These are phyloP conservation scores for Halenospora varia DNA, from an alignment of 495 filamentous ascomycete species.

Conservation along the genomic window DNA sequence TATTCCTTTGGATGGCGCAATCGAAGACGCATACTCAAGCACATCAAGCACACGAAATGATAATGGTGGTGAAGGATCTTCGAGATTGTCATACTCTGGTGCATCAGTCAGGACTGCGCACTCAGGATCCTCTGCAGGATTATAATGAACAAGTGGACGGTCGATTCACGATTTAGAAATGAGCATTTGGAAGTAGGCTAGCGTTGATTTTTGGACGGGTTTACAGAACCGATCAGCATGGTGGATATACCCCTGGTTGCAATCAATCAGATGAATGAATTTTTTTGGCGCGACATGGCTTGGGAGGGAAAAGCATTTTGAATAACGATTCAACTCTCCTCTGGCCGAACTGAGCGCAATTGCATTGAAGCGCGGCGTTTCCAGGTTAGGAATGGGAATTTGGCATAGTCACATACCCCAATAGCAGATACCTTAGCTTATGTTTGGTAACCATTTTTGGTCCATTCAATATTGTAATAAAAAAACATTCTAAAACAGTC, in stretches of 20 bases:
- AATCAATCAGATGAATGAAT: constrained; percentile 2
- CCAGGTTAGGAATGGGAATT: background rate
- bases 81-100: background rate
- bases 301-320: background rate
- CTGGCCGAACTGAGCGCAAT: background rate
- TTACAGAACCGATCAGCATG: background rate
- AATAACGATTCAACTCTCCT: background rate
- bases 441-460: background rate
- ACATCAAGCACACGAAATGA: background rate
- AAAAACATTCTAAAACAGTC: background rate
- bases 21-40: background rate
- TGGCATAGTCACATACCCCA: background rate
- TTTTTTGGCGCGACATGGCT: background rate
- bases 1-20: constrained; percentile 6
- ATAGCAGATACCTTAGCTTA: too few species aligned
- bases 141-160: background rate
- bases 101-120: background rate
- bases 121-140: background rate
- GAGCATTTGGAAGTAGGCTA: background rate
- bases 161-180: background rate
- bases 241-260: constrained; percentile 17
- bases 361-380: background rate
- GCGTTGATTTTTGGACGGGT: background rate
- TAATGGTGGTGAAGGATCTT: constrained; percentile 16
- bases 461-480: background rate